These are phyloP conservation scores for Phytopythium ostracodes DNA, from an alignment of 352 stramenopile species.

Conservation along the genomic window DNA sequence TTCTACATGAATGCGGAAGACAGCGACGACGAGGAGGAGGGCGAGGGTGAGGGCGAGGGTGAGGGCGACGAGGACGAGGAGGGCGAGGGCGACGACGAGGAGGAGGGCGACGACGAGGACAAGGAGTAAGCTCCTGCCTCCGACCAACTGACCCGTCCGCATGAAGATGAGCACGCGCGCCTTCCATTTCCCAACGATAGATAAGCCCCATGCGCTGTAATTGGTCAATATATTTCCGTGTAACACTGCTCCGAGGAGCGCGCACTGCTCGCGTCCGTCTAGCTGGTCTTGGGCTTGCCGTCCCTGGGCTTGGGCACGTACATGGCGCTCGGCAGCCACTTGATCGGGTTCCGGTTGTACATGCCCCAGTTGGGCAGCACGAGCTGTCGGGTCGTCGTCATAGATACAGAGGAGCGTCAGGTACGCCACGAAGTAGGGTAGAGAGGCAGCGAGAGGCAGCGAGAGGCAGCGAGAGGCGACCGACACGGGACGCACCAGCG, in stretches of 20 bases:
- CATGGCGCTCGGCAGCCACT: constrained; percentile 77
- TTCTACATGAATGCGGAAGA: constrained; percentile 41
- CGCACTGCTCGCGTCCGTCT: too few relatives aligned
- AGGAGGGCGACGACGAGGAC: constrained; percentile 22
- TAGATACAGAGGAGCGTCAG: neutral
- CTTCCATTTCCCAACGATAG: constrained; percentile 1
- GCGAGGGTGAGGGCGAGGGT: constrained; percentile 32
- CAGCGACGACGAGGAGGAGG: constrained; percentile 38
- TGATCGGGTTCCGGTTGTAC: constrained; percentile 82
- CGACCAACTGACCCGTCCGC: neutral
- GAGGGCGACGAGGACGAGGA: constrained; percentile 33
- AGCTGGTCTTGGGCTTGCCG: constrained; percentile 12
- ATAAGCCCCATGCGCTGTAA: neutral
- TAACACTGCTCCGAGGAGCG: constrained; percentile 14
- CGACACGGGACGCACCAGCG: constrained; percentile 52
- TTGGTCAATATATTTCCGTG: constrained; percentile 12
- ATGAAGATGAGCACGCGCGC: neutral
- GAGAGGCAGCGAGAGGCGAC: too few relatives aligned
- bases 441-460: too few relatives aligned
- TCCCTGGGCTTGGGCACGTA: constrained; percentile 60
- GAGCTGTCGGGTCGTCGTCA: too few relatives aligned
- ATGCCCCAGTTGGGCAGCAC: constrained; percentile 80
- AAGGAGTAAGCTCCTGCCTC: constrained; percentile 20
- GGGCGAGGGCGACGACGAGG: constrained; percentile 20
- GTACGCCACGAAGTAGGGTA: too few relatives aligned